Percentiles rank a stretch among this genome's conserved stretches.
phyloP scores from a whole-genome alignment of 2,329 filamentous ascomycete genomes.

The Trichoderma brevicompactum region DNA sequence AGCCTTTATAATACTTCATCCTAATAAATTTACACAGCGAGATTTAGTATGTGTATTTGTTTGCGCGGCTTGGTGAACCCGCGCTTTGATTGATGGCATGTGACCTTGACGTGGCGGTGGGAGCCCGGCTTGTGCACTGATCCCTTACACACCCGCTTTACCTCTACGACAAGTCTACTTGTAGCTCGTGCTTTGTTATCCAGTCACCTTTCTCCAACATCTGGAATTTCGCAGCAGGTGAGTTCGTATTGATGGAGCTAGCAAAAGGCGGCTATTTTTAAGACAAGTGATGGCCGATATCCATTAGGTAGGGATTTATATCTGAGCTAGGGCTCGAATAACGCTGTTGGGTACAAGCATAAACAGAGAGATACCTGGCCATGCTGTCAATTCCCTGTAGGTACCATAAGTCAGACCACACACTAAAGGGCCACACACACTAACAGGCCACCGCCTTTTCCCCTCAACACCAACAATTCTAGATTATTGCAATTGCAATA shows the following conservation, averaged over 20 bases:
- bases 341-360: no score
- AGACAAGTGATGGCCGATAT: background rate
- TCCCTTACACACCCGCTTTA: no score
- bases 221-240: background rate
- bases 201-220: no score
- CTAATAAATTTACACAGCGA: background rate
- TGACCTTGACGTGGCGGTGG: no score
- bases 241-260: background rate
- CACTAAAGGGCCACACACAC: no score
- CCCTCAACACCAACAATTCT: no score
- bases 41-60: constrained; percentile 3
- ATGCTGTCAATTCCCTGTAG: background rate
- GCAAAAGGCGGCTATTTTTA: background rate
- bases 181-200: no score
- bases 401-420: no score
- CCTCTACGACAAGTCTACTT: no score
- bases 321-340: background rate
- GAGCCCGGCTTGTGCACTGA: no score
- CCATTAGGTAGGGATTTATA: background rate
- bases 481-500: no score
- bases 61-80: constrained; percentile 4
- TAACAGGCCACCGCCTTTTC: no score
- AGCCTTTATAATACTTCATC: background rate
- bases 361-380: background rate
- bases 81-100: constrained; percentile 1